Evolutionary conservation across 768 basidiomycete species (phyloP), one percentile per base, ranked within the genome.

Genomic region (Piloderma croceum): DNA sequence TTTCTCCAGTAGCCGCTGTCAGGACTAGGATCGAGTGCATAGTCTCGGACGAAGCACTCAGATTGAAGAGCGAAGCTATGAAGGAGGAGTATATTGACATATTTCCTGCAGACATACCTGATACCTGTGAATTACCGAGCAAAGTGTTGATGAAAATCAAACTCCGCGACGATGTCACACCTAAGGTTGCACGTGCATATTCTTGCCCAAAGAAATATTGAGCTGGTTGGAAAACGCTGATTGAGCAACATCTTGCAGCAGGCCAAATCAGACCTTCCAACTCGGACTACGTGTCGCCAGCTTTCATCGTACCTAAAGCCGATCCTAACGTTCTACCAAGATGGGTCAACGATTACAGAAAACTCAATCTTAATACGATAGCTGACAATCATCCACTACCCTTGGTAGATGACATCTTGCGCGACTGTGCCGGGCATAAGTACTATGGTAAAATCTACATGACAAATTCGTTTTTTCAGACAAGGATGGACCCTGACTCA

Each of bases 251-350:
- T 38, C 34, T 70, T 0, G 52, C 47, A 0, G 55, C 61, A 2
- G 66, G 68, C 0, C 39, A 51, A 0, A 55, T 71, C 0, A 40
- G 48, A 0, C 60, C 56, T 0, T 69, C 61, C 0, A 46, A 46
- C 0, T 63, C 57, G 0, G 29, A 32, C 0, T 58, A 53, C 31
- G 60, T 61, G 0, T 73, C 60, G 0, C 68, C 64, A 0, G 52
- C 58, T 0, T 73, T 70, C 39, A 52, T 70, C 1, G 61, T 71
- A 3, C 65, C 61, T 0, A 68, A 64, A 29, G 15, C 35, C 7
- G 45, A 49, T 36, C 41, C 44, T 3, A 44, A 46, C 9, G 63
- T 46, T 0, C 23, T 62, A 0, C 67, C 63, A 0, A 48, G 56
- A 0, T 67, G 64, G 63, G 63, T 69, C 0, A 63, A 61, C 39